Evolutionary conservation across 2,329 filamentous ascomycete species (phyloP).

Genomic region (Xylariales sp.): DNA sequence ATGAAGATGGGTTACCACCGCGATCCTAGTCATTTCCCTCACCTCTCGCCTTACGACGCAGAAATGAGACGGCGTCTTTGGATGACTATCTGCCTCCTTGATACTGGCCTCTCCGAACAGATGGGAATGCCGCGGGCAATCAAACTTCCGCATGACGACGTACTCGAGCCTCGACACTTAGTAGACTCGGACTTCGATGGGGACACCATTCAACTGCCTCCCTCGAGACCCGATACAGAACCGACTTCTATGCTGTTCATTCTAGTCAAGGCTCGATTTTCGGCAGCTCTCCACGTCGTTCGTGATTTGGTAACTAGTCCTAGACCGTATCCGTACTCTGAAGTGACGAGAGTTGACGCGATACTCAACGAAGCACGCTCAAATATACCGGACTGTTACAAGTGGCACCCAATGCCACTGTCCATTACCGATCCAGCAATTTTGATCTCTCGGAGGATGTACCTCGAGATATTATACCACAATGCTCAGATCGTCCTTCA

Average conservation of each 20-base stretch:
- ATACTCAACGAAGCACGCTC: constrained; percentile 12
- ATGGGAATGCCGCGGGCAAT: constrained; percentile 40
- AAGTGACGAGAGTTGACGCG: constrained; percentile 19
- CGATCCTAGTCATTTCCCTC: constrained; percentile 35
- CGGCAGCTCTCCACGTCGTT: not conserved
- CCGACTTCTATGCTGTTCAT: constrained; percentile 8
- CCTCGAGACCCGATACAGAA: constrained; percentile 25
- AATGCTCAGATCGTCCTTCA: constrained; percentile 50
- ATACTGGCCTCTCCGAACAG: constrained; percentile 36
- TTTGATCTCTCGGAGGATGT: constrained; percentile 47
- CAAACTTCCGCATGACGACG: constrained; percentile 11
- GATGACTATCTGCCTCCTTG: constrained; percentile 35
- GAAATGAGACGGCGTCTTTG: constrained; percentile 42
- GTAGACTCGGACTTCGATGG: constrained; percentile 38
- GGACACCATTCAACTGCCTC: constrained; percentile 29
- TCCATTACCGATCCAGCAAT: constrained; percentile 43
- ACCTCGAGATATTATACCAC: constrained; percentile 45
- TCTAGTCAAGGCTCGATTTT: not conserved
- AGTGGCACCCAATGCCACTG: constrained; percentile 15
- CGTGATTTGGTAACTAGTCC: constrained; percentile 16
- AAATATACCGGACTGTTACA: constrained; percentile 14
- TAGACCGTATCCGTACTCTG: constrained; percentile 15
- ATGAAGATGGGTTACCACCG: constrained; percentile 39
- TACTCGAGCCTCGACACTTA: constrained; percentile 36
- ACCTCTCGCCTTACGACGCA: constrained; percentile 36